These are phyloP conservation scores for Emmonsiellopsis sp. DNA, from an alignment of 2,329 filamentous ascomycete species.

Conservation along the genomic window DNA sequence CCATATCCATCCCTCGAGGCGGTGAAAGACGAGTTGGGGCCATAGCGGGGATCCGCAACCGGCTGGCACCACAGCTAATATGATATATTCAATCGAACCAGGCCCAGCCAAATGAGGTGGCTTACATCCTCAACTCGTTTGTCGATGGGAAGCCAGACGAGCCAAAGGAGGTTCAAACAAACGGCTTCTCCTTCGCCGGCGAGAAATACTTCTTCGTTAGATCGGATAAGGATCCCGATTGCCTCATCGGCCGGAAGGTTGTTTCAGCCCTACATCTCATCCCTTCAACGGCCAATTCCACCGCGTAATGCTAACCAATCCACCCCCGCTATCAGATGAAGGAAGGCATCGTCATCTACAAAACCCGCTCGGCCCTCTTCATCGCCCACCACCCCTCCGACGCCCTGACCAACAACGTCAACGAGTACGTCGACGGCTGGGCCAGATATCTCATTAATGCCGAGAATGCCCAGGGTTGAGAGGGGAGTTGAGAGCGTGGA, in stretches of 20 bases:
- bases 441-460: neutral
- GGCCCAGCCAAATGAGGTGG: constrained; percentile 47
- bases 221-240: constrained; percentile 63
- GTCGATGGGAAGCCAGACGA: constrained; percentile 40
- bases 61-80: neutral
- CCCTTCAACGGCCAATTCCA: neutral
- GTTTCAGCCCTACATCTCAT: neutral
- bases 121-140: constrained; percentile 41
- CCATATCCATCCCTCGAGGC: constrained; percentile 9
- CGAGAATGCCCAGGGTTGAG: neutral
- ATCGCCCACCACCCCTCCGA: constrained; percentile 64
- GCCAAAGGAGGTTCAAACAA: constrained; percentile 57
- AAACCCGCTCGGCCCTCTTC: constrained; percentile 82
- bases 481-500: neutral
- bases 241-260: constrained; percentile 1
- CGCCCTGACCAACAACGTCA: neutral
- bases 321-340: constrained; percentile 48
- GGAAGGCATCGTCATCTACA: constrained; percentile 70
- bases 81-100: constrained; percentile 15
- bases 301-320: neutral
- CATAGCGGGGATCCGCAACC: neutral
- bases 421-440: neutral
- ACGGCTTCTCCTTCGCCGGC: constrained; percentile 66
- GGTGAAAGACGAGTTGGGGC: neutral
- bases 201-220: constrained; percentile 70